phyloP scores from a whole-genome alignment of 179 eudicot genomes.

The Actinidia chinensis region DNA sequence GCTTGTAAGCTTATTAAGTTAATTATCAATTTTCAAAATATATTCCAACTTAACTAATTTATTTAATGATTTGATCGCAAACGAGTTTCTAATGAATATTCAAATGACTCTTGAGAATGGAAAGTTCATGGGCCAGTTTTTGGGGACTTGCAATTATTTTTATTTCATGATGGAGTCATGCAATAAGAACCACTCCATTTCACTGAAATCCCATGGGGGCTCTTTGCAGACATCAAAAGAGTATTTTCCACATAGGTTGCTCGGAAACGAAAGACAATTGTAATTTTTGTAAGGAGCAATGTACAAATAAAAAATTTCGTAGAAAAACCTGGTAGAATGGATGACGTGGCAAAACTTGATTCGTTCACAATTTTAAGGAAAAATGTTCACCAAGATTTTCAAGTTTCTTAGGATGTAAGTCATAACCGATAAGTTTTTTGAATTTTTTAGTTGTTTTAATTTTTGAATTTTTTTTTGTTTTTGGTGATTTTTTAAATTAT shows the following conservation, averaged over 20 bases:
- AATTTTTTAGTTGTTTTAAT: not conserved
- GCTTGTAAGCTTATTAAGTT: too few species aligned
- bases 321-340: not conserved
- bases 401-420: not conserved
- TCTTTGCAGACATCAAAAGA: not conserved
- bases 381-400: too few species aligned
- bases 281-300: not conserved
- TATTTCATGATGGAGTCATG: conserved; percentile 27
- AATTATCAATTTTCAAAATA: not conserved
- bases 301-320: not conserved
- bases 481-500: too few species aligned
- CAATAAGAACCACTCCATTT: conserved; percentile 24
- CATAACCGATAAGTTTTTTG: not conserved
- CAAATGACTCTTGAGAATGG: conserved; percentile 14
- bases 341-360: not conserved
- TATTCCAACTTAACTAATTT: not conserved
- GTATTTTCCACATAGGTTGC: not conserved
- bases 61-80: not conserved
- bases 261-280: not conserved
- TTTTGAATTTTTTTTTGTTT: not conserved
- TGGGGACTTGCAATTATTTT: conserved; percentile 22
- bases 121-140: conserved; percentile 47
- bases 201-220: not conserved
- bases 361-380: too few species aligned
- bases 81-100: too few species aligned